A percentile compares a stretch with the other conserved stretches of the same genome.
phyloP scores from a whole-genome alignment of 441 rosid species.

The Macaranga tanarius region DNA sequence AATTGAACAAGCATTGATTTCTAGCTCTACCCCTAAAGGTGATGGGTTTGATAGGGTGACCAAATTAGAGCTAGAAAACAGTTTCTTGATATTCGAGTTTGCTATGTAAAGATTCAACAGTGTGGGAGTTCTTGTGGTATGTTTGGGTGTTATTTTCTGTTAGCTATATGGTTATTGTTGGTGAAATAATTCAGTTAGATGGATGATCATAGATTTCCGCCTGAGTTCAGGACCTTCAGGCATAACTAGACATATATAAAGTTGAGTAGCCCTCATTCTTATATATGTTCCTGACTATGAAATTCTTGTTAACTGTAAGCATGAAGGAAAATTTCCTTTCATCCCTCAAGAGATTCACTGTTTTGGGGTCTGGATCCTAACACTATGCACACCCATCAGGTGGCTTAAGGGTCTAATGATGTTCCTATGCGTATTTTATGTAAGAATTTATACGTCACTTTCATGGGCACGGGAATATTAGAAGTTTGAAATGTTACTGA shows the following conservation, averaged over 20 bases:
- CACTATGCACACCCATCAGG: background rate
- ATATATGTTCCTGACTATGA: background rate
- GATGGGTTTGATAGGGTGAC: background rate
- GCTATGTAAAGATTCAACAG: background rate
- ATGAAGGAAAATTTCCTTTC: background rate
- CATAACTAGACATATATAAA: background rate
- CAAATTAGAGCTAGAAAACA: background rate
- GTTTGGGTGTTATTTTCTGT: background rate
- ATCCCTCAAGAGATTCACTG: background rate
- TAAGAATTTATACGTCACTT: background rate
- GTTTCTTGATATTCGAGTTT: background rate
- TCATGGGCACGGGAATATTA: background rate
- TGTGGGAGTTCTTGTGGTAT: background rate
- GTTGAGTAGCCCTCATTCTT: background rate
- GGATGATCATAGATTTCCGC: background rate
- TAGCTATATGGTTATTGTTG: background rate
- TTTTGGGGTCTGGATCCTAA: background rate
- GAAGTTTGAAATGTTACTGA: background rate
- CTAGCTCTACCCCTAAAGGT: background rate
- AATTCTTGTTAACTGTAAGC: background rate
- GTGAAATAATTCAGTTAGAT: constrained; percentile 1
- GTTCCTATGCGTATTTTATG: background rate
- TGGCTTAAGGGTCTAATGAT: background rate
- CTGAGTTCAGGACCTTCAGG: background rate
- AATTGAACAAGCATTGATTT: background rate